These are phyloP conservation scores for Ambrosia trifida DNA, from an alignment of 129 eudicot species.

Conservation along the genomic window DNA sequence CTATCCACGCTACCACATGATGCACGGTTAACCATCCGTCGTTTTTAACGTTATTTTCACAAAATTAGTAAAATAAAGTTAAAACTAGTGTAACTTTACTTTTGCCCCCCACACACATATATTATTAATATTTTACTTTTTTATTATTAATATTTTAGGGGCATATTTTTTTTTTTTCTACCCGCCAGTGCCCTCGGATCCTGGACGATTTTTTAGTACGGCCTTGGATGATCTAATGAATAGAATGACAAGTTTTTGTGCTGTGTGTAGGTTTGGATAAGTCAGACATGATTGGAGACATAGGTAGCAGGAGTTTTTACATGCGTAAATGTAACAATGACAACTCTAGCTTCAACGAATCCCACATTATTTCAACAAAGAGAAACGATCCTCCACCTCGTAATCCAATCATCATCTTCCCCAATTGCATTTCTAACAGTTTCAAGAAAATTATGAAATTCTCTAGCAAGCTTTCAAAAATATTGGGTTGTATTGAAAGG, in stretches of 20 bases:
- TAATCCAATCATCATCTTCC: conserved; percentile 28
- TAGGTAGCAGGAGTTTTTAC: conserved; percentile 83
- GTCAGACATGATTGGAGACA: conserved; percentile 61
- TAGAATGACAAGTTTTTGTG: not conserved
- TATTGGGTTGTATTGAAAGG: conserved; percentile 56
- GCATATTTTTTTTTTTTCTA: no score
- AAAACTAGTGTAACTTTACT: no score
- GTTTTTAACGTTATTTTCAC: no score
- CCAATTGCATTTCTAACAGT: conserved; percentile 32
- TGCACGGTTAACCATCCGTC: no score
- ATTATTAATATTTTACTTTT: no score
- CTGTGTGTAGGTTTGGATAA: conserved; percentile 52
- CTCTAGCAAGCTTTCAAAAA: conserved; percentile 46
- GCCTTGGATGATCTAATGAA: not conserved
- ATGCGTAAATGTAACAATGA: conserved; percentile 49
- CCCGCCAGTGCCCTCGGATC: no score
- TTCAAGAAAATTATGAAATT: conserved; percentile 45
- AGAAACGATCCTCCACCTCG: conserved; percentile 10
- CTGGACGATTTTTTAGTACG: no score
- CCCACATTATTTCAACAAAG: conserved; percentile 3
- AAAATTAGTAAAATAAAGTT: no score
- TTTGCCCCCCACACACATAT: no score
- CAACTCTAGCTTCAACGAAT: not conserved
- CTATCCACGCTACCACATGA: no score
- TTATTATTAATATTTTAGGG: no score